Conservation (phyloP, 2,329 filamentous ascomycete species). For the Sarocladium brachiariae region DNA sequence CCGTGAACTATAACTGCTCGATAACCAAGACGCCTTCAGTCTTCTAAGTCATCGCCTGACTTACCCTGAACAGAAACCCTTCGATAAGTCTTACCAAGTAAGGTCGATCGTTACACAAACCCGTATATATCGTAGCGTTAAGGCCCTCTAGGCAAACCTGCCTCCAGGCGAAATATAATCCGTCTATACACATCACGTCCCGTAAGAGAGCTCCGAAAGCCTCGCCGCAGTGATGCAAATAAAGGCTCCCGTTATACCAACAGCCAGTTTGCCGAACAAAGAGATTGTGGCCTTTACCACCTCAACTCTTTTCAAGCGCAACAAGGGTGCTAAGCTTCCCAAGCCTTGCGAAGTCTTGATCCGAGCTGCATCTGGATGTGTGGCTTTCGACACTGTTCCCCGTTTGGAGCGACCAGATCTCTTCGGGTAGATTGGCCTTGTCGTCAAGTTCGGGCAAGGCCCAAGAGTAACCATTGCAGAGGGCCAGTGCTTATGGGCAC, state of each 20-base stretch:
- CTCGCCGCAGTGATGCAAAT: too few relatives aligned
- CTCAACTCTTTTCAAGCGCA: background rate
- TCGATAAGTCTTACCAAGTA: too few relatives aligned
- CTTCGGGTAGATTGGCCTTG: conserved; percentile 12
- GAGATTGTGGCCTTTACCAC: background rate
- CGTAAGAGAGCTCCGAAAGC: too few relatives aligned
- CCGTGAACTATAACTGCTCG: too few relatives aligned
- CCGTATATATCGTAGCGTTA: background rate
- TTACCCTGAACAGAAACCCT: too few relatives aligned
- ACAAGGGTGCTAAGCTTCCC: background rate
- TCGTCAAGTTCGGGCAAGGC: conserved; percentile 12
- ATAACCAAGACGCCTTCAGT: too few relatives aligned
- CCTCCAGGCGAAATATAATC: background rate
- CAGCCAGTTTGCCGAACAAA: background rate
- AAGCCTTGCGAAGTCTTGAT: background rate
- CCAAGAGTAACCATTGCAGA: conserved; percentile 2
- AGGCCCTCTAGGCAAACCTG: background rate
- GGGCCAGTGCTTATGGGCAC: conserved; percentile 11
- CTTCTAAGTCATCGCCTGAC: too few relatives aligned
- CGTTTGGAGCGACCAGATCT: background rate
- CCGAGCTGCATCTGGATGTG: background rate
- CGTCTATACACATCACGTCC: too few relatives aligned
- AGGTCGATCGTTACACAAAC: too few relatives aligned
- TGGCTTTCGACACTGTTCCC: background rate
- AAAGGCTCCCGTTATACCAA: background rate